A percentile compares a stretch with the other conserved stretches of the same genome.
Evolutionary conservation across 2,329 filamentous ascomycete genomes (phyloP).

Genomic region (Sarocladiaceae sp.): DNA sequence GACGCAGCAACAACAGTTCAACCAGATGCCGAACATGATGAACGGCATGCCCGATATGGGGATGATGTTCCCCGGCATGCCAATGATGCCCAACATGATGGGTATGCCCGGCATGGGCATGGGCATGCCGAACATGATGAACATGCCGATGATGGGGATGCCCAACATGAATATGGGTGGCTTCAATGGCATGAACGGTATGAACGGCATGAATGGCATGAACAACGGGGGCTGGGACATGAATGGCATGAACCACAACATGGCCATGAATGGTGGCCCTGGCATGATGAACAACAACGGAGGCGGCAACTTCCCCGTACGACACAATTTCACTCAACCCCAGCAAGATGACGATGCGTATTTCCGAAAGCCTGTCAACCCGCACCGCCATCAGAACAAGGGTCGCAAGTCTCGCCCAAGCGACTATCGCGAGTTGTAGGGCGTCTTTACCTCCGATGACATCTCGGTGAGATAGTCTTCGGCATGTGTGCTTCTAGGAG

Average conservation of each 20-base stretch:
- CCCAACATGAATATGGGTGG: constrained; percentile 18
- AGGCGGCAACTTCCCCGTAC: constrained; percentile 32
- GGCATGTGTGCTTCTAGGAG: too few relatives aligned
- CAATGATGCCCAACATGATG: constrained; percentile 34
- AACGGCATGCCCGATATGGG: constrained; percentile 33
- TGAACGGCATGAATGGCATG: constrained; percentile 14
- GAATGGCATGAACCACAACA: constrained; percentile 18
- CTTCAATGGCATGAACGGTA: constrained; percentile 26
- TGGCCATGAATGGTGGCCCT: constrained; percentile 26
- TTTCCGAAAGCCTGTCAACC: constrained; percentile 93
- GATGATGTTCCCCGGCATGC: constrained; percentile 33
- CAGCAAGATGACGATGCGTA: constrained; percentile 84
- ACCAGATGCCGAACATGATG: constrained; percentile 42
- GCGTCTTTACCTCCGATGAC: background rate
- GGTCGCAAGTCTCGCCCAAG: constrained; percentile 77
- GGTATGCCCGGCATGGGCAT: constrained; percentile 35
- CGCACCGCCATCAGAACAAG: constrained; percentile 80
- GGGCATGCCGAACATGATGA: constrained; percentile 25
- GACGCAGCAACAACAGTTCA: constrained; percentile 39
- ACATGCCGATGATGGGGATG: constrained; percentile 20
- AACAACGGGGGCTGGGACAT: too few relatives aligned
- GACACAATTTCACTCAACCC: constrained; percentile 39
- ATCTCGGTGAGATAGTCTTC: background rate
- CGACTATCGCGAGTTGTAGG: constrained; percentile 80
- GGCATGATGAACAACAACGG: constrained; percentile 22